These are phyloP conservation scores for Paramecium primaurelia DNA, from an alignment of 73 alveolate genomes.

Conservation along the genomic window DNA sequence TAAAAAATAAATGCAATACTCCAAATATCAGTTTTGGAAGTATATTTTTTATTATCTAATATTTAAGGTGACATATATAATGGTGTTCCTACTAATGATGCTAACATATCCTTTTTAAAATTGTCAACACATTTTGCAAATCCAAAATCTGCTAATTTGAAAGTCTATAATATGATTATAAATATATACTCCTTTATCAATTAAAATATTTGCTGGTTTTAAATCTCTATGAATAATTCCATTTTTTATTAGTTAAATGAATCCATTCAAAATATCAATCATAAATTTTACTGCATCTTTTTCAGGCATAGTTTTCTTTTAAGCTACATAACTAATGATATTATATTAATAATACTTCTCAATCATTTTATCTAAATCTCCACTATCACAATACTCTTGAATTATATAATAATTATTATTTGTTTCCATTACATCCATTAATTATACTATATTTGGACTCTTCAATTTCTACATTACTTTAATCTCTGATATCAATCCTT, in stretches of 20 bases:
- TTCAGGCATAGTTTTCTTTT: constrained; percentile 44
- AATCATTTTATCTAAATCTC: constrained; percentile 44
- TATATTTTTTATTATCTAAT: constrained; percentile 84
- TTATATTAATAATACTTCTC: neutral
- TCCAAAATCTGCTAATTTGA: constrained; percentile 65
- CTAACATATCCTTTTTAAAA: constrained; percentile 43
- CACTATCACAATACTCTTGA: constrained; percentile 60
- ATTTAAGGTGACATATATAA: constrained; percentile 87
- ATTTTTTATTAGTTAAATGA: constrained; percentile 42
- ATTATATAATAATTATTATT: constrained; percentile 53
- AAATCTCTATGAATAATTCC: constrained; percentile 65
- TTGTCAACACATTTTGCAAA: constrained; percentile 62
- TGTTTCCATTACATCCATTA: constrained; percentile 58
- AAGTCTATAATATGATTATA: neutral
- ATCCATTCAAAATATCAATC: constrained; percentile 56
- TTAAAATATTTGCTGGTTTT: constrained; percentile 60
- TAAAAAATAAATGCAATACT: constrained; percentile 91
- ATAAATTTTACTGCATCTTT: constrained; percentile 51
- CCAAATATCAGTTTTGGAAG: constrained; percentile 94
- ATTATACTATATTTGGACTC: constrained; percentile 47
- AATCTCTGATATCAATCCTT: constrained; percentile 54
- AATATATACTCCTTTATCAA: constrained; percentile 21
- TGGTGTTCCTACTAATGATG: constrained; percentile 72
- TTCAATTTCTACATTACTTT: constrained; percentile 53
- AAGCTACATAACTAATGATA: neutral